These are phyloP conservation scores for Candida andamanensis DNA, from an alignment of 805 yeast species.

Conservation along the genomic window DNA sequence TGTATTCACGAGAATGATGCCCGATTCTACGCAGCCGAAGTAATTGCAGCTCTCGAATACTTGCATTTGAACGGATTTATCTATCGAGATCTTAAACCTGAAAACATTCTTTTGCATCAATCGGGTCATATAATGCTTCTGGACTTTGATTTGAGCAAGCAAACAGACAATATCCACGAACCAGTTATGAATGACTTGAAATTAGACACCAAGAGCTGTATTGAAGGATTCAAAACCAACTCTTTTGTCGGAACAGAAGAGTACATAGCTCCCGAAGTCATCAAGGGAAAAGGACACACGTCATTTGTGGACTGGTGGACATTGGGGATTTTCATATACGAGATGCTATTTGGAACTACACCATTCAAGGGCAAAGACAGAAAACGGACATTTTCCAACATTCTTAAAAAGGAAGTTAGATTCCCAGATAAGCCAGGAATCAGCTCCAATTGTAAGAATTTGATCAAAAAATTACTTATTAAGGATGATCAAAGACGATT, in stretches of 20 bases:
- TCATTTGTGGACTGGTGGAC: constrained; percentile 99
- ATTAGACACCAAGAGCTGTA: constrained; percentile 89
- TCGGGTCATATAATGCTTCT: constrained; percentile 98
- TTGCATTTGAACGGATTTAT: constrained; percentile 95
- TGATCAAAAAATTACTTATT: constrained; percentile 74
- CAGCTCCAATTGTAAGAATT: constrained; percentile 69
- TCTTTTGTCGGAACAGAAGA: constrained; percentile 99
- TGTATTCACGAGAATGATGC: constrained; percentile 88
- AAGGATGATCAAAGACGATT: constrained; percentile 86
- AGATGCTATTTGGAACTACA: constrained; percentile 92
- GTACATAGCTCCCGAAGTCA: constrained; percentile 97
- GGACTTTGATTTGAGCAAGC: constrained; percentile 93
- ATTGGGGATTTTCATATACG: constrained; percentile 84
- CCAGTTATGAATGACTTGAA: constrained; percentile 61
- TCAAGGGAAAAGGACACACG: constrained; percentile 94
- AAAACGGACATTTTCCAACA: constrained; percentile 83
- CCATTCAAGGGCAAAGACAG: constrained; percentile 93
- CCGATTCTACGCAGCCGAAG: constrained; percentile 92
- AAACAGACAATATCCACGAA: constrained; percentile 67
- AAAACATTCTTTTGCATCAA: constrained; percentile 87
- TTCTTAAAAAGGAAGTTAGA: constrained; percentile 75
- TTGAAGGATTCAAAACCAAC: constrained; percentile 93
- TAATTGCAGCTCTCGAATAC: constrained; percentile 93
- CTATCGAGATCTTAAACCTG: constrained; percentile 95
- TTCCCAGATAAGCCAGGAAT: constrained; percentile 57